phyloP scores from a whole-genome alignment of 2,329 filamentous ascomycete species.

The Curvularia hawaiiensis region DNA sequence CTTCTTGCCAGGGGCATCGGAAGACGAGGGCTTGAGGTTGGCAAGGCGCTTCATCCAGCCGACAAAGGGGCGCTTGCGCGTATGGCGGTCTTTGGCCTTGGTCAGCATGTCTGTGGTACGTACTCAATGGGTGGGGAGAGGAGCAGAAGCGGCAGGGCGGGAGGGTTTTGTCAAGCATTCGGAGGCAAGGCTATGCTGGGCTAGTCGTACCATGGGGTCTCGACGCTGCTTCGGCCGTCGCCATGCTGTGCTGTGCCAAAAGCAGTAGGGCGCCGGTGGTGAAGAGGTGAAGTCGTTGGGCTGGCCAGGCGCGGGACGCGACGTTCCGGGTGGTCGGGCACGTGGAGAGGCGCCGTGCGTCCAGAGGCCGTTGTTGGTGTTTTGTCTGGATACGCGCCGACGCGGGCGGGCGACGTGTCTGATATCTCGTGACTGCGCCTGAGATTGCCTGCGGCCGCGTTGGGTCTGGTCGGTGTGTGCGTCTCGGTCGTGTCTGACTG shows the following conservation, averaged over 20 bases:
- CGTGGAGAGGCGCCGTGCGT: not conserved
- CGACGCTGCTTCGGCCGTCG: constrained; percentile 52
- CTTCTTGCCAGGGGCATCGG: constrained; percentile 57
- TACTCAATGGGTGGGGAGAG: not conserved
- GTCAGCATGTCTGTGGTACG: constrained; percentile 28
- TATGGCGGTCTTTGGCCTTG: constrained; percentile 65
- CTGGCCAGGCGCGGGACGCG: constrained; percentile 10
- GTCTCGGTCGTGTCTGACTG: not conserved
- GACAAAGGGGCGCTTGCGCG: constrained; percentile 83
- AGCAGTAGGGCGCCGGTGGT: constrained; percentile 13
- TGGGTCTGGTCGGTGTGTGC: not conserved
- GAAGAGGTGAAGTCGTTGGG: constrained; percentile 4
- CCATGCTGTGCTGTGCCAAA: constrained; percentile 42
- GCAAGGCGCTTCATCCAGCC: constrained; percentile 94
- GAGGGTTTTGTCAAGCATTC: not conserved
- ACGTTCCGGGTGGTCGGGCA: constrained; percentile 10
- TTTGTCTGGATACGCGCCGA: constrained; percentile 1
- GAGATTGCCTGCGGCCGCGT: not conserved
- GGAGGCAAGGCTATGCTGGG: constrained; percentile 31
- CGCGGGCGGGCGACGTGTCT: constrained; percentile 2
- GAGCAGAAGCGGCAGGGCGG: constrained; percentile 8
- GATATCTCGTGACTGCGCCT: constrained; percentile 1
- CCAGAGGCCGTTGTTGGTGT: not conserved
- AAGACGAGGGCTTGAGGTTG: constrained; percentile 80
- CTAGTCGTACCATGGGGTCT: constrained; percentile 49